Evolutionary conservation across 192 early-diverging fungal genomes (phyloP).

Genomic region (Podila horticola): DNA sequence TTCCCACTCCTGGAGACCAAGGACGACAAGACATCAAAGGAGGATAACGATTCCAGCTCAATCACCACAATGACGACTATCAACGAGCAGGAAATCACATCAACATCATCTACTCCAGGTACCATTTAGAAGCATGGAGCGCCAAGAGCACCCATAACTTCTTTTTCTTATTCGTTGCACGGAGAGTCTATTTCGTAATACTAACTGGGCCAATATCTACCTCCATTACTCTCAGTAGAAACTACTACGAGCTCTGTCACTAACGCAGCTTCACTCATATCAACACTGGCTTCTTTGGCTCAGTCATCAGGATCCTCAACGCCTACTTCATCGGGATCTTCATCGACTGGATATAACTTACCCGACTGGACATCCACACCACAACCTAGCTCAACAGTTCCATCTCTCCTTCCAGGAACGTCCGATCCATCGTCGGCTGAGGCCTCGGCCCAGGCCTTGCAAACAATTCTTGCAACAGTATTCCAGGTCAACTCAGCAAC

Average conservation of each 20-base stretch:
- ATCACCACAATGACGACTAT: too few species aligned
- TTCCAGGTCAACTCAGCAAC: constrained; percentile 39
- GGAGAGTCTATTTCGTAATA: too few species aligned
- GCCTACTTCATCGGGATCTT: neutral
- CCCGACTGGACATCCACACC: neutral
- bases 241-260: neutral
- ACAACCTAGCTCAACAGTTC: neutral
- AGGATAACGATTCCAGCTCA: too few species aligned
- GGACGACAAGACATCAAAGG: neutral
- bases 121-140: too few species aligned
- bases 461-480: constrained; percentile 33
- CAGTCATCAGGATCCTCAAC: neutral
- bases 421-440: constrained; percentile 41
- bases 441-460: constrained; percentile 36
- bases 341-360: neutral
- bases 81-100: too few species aligned
- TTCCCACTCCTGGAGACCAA: constrained; percentile 35
- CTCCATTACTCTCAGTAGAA: too few species aligned
- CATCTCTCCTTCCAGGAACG: constrained; percentile 17
- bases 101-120: too few species aligned
- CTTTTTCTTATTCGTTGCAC: too few species aligned
- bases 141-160: too few species aligned
- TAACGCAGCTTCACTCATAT: neutral
- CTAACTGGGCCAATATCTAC: too few species aligned
- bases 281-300: neutral